A percentile compares a stretch with the other conserved stretches of the same genome.
Evolutionary conservation across 1,284 basidiomycete genomes (phyloP).

Genomic region (Inonotus obliquus): DNA sequence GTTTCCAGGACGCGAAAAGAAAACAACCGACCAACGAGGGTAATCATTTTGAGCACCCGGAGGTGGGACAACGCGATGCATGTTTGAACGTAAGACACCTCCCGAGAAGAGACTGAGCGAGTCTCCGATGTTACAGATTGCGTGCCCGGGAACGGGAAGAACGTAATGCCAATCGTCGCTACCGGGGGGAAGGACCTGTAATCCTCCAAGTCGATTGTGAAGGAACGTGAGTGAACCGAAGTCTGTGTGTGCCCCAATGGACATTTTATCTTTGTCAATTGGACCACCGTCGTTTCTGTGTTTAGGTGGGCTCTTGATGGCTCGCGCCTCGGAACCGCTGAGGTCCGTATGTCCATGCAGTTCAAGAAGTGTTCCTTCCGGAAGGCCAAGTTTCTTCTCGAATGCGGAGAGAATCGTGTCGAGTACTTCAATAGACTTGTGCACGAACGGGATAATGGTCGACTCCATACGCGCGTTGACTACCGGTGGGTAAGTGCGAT

Average conservation of each 20-base stretch:
- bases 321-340: constrained; percentile 57
- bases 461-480: constrained; percentile 47
- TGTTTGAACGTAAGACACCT: constrained; percentile 51
- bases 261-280: constrained; percentile 29
- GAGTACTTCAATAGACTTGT: constrained; percentile 53
- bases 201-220: constrained; percentile 65
- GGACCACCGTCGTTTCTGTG: constrained; percentile 9
- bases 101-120: constrained; percentile 54
- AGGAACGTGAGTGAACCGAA: constrained; percentile 55
- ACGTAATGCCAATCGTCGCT: constrained; percentile 66
- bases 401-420: constrained; percentile 50
- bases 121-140: constrained; percentile 59
- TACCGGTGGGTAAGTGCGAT: constrained; percentile 50
- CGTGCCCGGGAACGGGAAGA: constrained; percentile 55
- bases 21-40: constrained; percentile 57
- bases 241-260: constrained; percentile 49
- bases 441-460: constrained; percentile 50
- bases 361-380: constrained; percentile 41
- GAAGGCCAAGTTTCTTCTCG: constrained; percentile 52
- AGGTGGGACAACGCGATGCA: constrained; percentile 47
- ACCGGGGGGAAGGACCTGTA: constrained; percentile 65
- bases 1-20: constrained; percentile 58
- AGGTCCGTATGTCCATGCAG: constrained; percentile 43
- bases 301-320: constrained; percentile 47
- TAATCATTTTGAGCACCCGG: constrained; percentile 40